These are phyloP conservation scores for Trifolium repens DNA, from an alignment of 306 rosid species.

Conservation along the genomic window DNA sequence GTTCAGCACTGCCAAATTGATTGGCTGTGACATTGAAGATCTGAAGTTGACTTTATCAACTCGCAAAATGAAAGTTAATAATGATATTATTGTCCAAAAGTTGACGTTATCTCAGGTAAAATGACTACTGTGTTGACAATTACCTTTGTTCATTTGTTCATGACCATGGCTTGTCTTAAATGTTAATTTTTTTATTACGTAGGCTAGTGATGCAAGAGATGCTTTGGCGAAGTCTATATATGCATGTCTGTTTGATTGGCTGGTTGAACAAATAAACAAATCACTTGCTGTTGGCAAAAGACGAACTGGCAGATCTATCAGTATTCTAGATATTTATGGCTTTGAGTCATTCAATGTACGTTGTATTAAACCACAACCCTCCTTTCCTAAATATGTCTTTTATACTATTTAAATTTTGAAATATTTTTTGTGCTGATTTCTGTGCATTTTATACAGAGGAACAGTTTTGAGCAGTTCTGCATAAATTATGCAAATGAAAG, in stretches of 20 bases:
- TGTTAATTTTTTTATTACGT: conserved; percentile 38
- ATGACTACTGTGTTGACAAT: conserved; percentile 33
- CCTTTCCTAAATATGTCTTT: conserved; percentile 11
- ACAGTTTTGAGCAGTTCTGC: conserved; percentile 99
- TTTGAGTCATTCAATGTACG: conserved; percentile 98
- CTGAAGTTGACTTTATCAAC: conserved; percentile 81
- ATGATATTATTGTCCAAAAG: conserved; percentile 89
- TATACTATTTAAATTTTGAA: conserved; percentile 29
- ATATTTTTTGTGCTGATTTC: conserved; percentile 31
- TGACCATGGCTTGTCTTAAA: conserved; percentile 22
- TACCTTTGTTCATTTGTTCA: conserved; percentile 39
- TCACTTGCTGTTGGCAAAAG: conserved; percentile 98
- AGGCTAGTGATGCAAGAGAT: conserved; percentile 96
- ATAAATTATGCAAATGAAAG: conserved; percentile 98
- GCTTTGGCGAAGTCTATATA: conserved; percentile 98
- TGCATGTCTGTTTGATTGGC: conserved; percentile 93
- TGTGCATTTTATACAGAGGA: conserved; percentile 62
- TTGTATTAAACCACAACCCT: conserved; percentile 39
- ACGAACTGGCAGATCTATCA: conserved; percentile 95
- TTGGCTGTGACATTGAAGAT: conserved; percentile 79
- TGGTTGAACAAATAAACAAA: conserved; percentile 95
- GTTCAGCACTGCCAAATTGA: conserved; percentile 65
- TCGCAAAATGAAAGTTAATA: conserved; percentile 93
- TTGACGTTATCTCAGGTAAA: conserved; percentile 85
- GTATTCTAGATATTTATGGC: conserved; percentile 98